Percentiles rank a stretch among this genome's conserved stretches.
These are phyloP conservation scores for Citrus medica DNA, from an alignment of 345 rosid genomes.

Conservation along the genomic window DNA sequence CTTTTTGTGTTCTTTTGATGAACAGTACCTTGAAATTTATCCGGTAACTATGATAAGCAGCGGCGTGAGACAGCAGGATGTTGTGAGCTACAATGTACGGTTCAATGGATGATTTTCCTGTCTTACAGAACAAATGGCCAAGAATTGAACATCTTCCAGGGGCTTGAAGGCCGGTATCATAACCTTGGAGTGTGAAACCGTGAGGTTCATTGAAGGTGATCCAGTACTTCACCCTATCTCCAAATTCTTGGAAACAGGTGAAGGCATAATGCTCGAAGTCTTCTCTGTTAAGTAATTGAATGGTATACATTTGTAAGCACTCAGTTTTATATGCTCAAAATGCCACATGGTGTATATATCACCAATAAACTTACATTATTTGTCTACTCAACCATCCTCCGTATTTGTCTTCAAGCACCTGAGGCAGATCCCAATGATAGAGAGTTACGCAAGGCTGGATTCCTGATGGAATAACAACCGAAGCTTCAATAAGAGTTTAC, in stretches of 20 bases:
- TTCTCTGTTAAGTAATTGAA: slow-evolving; percentile 39
- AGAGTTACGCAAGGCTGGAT: slow-evolving; percentile 87
- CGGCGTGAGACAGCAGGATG: slow-evolving; percentile 79
- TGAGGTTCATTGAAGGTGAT: slow-evolving; percentile 94
- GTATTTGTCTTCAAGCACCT: slow-evolving; percentile 78
- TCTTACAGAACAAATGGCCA: slow-evolving; percentile 63
- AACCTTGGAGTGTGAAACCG: slow-evolving; percentile 78
- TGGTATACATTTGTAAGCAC: neutral
- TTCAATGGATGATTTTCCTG: slow-evolving; percentile 70
- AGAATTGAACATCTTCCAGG: slow-evolving; percentile 93
- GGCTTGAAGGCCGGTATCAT: slow-evolving; percentile 89
- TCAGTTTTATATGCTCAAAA: neutral
- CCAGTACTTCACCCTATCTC: slow-evolving; percentile 91
- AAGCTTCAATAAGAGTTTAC: neutral
- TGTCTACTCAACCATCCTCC: slow-evolving; percentile 76
- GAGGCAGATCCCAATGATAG: slow-evolving; percentile 99
- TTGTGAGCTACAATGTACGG: slow-evolving; percentile 87
- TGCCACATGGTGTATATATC: neutral
- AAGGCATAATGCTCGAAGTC: slow-evolving; percentile 74
- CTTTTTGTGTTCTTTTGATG: neutral
- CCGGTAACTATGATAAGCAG: slow-evolving; percentile 64
- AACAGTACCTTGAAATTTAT: slow-evolving; percentile 57
- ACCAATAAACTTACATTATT: slow-evolving; percentile 50
- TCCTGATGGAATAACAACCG: slow-evolving; percentile 43
- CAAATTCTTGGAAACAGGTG: slow-evolving; percentile 78